Evolutionary conservation across 495 filamentous ascomycete genomes (phyloP).

Genomic region (Daldinia childiae): DNA sequence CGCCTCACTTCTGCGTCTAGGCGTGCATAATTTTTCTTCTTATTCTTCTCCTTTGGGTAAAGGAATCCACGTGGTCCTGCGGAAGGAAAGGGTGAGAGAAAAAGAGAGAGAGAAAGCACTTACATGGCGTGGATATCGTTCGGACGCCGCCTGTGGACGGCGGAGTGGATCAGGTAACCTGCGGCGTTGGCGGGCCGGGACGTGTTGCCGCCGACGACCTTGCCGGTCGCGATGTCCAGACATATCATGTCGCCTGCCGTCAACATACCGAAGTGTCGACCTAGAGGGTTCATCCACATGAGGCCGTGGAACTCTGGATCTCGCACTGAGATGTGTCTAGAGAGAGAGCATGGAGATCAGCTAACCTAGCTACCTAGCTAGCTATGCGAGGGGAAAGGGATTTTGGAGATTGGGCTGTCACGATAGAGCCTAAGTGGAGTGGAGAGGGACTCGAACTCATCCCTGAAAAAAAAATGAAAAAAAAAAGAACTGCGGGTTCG

Average conservation of each 20-base stretch:
- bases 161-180: constrained; percentile 73
- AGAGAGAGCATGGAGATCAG: constrained; percentile 57
- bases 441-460: neutral
- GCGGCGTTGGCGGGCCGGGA: constrained; percentile 67
- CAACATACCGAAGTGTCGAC: constrained; percentile 65
- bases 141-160: constrained; percentile 64
- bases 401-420: neutral
- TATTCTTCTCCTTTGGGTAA: neutral
- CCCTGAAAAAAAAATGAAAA: neutral
- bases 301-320: constrained; percentile 67
- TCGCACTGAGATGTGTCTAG: constrained; percentile 68
- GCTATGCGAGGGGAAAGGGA: constrained; percentile 31
- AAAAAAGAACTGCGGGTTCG: neutral
- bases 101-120: neutral
- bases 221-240: constrained; percentile 62
- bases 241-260: constrained; percentile 63
- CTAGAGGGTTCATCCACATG: constrained; percentile 74
- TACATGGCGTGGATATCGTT: constrained; percentile 48
- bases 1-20: neutral
- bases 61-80: neutral
- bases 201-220: constrained; percentile 60
- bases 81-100: neutral
- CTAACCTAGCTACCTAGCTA: neutral
- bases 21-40: neutral
- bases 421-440: neutral